Evolutionary conservation across 192 early-diverging fungal species (phyloP), one percentile per base, ranked within the genome.

Genomic region (Backusella sp.): DNA sequence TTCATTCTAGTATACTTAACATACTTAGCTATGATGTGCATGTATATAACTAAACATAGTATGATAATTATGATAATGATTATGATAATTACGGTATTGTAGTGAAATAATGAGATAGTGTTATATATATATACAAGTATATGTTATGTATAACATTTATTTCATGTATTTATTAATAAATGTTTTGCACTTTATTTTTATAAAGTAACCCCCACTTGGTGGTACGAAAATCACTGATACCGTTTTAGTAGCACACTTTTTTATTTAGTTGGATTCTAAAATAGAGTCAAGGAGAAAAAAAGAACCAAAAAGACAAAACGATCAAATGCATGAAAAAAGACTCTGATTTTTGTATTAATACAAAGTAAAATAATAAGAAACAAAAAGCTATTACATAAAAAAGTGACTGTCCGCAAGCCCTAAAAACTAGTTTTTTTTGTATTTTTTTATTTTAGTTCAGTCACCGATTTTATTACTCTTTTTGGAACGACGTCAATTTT

Each of bases 201-300:
- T 62, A 62, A 62, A 62, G 56, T 62, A 62, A 23, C 56, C 56
- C 56, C 23, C 21, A 62, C 8, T 62, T 62, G 56, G 56, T 62
- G 3, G 56, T 28, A 62, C 56, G 56, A 62, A 28, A 62, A 62
- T 62, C 56, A 62, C 56, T 62, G 56, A 39, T 62, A 28, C 53
- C 9, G 56, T 62, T 62, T 62, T 62, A 62, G 56, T 62, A 62
- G 23, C 56, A 62, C 56, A 62, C 23, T 62, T 62, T 0, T 62
- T 62, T 62, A 15, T 62, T 62, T 62, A 62, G 56, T 62, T 62
- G 56, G 56, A 62, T 62, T 62, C 56, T 62, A 62, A 62, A 62
- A 62, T 62, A 28, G 56, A 62, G 56, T 28, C 56, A 62, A 62
- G 56, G 56, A 62, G 56, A 62, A 62, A 62, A 62, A 62, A 62